Base-by-base conservation (phyloP, 768 basidiomycete genomes). In the Psilocybe cubensis region DNA sequence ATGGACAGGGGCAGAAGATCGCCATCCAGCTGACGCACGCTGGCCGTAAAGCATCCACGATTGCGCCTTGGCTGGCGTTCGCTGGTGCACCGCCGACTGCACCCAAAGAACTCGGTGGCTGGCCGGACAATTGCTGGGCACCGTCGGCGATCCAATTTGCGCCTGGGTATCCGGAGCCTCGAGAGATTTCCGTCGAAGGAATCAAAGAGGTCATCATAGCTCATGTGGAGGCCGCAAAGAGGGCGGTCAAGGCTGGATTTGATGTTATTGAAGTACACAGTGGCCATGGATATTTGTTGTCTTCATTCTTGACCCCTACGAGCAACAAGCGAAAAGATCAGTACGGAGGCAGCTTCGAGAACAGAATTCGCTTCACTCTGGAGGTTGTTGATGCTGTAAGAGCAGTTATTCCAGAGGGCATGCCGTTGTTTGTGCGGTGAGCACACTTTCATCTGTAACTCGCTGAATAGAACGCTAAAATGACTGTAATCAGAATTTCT, bases 21-120 rank as follows among this genome's bases (percentile, higher is more conserved):
- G 89, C 75, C 5, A 84, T 91, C 49, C 91, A 92, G 59, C 79
- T 92, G 17, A 85, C 79, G 0, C 90, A 92, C 60, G 86, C 88
- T 0, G 90, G 90, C 1, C 77, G 89, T 23, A 91, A 91, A 67
- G 88, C 81, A 0, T 84, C 83, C 14, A 84, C 79, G 0, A 67
- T 81, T 18, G 80, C 83, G 1, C 87, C 87, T 0, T 91, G 87
- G 86, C 63, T 87, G 56, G 64, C 17, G 35, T 41, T 6, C 23
- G 40, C 11, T 12, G 25, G 5, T 10, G 24, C 23, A 27, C 45
- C 29, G 17, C 61, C 24, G 6, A 79, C 81, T 7, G 61, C 69
- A 0, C 70, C 70, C 33, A 68, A 68, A 8, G 66, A 64, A 4
- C 4, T 21, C 12, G 77, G 77, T 10, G 85, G 85, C 8, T 82